Base-by-base conservation (phyloP, 2,329 filamentous ascomycete genomes). In the Diaporthe amygdali region DNA sequence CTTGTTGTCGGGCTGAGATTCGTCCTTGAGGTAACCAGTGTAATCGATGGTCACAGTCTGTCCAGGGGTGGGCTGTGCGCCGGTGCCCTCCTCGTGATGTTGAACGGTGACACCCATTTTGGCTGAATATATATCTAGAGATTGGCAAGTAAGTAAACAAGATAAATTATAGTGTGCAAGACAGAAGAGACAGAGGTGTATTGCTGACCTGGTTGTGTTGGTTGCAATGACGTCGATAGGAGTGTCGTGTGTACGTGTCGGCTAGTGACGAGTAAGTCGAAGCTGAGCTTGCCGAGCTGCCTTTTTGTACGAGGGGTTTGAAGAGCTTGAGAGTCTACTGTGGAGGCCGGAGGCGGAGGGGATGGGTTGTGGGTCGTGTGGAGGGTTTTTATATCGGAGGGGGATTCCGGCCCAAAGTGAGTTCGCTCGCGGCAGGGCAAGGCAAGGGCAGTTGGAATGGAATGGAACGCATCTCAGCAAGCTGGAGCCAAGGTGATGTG, bases 1-100 rank as follows among this genome's bases (percentile, higher is more conserved):
- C 88, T 93, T 90, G 78, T 89, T 86, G 71, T 90, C 86, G 22
- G 88, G 82, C 80, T 89, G 83, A 74, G 79, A 83, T 27, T 85
- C 78, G 78, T 97, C 92, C 83, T 92, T 93, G 74, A 98, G 88
- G 84, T 87, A 97, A 77, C 96, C 96, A 51, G 93, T 96, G 88
- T 98, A 98, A 84, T 96, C 90, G 79, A 98, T 97, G 79, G 89
- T 90, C 78, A 98, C 94, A 32, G 84, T 89, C 81, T 98, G 91
- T 75, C 94, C 93, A 20, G 79, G 77, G 75, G 83, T 79, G 71
- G 96, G 93, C 75, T 82, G 85, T 77, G 90, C 81, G 70, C 87
- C 86, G 78, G 88, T 87, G 78, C 96, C 95, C 74, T 88, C 82
- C 44, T 83, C 79, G 76, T 91, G 81, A 74, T 89, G 82, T 63